Conservation (phyloP, 768 basidiomycete species). For the Leccinum sublutescens region DNA sequence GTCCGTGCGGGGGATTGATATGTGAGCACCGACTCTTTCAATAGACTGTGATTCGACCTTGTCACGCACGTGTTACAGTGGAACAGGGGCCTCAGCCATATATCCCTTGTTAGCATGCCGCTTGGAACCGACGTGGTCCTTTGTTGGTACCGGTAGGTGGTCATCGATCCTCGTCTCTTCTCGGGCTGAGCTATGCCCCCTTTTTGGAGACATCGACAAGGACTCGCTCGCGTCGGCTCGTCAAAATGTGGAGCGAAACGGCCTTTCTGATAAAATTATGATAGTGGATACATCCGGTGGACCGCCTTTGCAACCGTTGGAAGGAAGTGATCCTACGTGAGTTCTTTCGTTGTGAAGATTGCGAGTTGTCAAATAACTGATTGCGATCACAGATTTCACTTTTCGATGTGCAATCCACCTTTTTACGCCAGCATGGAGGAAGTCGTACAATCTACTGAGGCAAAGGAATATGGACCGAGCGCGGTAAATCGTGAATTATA, state of each 20-base stretch:
- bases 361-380: background rate
- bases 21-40: slow-evolving; percentile 46
- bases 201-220: slow-evolving; percentile 64
- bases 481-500: slow-evolving; percentile 49
- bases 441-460: slow-evolving; percentile 51
- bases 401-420: slow-evolving; percentile 96
- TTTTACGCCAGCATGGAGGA: slow-evolving; percentile 84
- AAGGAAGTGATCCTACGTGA: slow-evolving; percentile 7
- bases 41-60: background rate
- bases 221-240: slow-evolving; percentile 55
- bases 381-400: slow-evolving; percentile 50
- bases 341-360: background rate
- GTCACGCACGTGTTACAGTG: slow-evolving; percentile 42
- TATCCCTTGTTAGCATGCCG: slow-evolving; percentile 77
- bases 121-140: slow-evolving; percentile 50
- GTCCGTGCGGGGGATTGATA: slow-evolving; percentile 59
- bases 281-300: slow-evolving; percentile 41
- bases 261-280: slow-evolving; percentile 48
- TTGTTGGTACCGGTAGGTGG: slow-evolving; percentile 65
- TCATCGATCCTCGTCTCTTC: background rate
- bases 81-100: slow-evolving; percentile 88
- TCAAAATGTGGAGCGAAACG: slow-evolving; percentile 57
- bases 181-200: background rate
- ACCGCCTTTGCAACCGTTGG: slow-evolving; percentile 42
- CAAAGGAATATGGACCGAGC: slow-evolving; percentile 65